Percentiles rank a stretch among this genome's conserved stretches.
These are phyloP conservation scores for Pythium inflatum DNA, from an alignment of 352 stramenopile species.

Conservation along the genomic window DNA sequence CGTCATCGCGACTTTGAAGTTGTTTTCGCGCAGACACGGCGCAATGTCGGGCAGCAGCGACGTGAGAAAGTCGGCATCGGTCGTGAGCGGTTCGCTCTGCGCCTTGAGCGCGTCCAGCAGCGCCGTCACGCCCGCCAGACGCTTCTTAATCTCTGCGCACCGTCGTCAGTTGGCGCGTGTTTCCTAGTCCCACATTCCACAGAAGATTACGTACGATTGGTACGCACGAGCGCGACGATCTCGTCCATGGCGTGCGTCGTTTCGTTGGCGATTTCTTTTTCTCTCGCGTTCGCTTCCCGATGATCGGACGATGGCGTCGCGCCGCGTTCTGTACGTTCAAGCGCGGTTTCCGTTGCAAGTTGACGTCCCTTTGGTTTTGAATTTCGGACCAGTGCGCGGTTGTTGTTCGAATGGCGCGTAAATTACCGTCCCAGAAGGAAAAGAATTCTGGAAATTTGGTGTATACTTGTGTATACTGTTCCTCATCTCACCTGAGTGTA, in stretches of 20 bases:
- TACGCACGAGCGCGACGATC: constrained; percentile 59
- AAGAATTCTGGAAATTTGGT: not conserved
- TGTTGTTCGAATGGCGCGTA: constrained; percentile 7
- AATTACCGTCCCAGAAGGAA: constrained; percentile 14
- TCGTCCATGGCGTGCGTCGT: constrained; percentile 43
- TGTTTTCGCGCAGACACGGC: constrained; percentile 80
- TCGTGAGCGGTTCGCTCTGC: constrained; percentile 27
- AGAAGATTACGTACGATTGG: constrained; percentile 44
- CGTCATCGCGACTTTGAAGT: constrained; percentile 76
- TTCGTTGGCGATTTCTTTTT: not conserved
- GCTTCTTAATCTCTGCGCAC: constrained; percentile 78
- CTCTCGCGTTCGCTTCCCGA: not conserved
- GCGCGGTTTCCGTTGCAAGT: constrained; percentile 18
- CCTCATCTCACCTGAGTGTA: constrained; percentile 6
- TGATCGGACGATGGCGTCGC: constrained; percentile 8
- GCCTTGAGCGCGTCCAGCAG: constrained; percentile 52
- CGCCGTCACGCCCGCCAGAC: constrained; percentile 63
- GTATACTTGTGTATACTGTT: constrained; percentile 8
- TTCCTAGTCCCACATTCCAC: not conserved
- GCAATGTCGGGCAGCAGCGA: constrained; percentile 58
- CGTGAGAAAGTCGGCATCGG: constrained; percentile 44
- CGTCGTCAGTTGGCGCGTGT: not conserved
- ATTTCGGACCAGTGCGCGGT: constrained; percentile 20
- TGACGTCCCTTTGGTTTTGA: constrained; percentile 27
- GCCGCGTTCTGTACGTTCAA: no score